These are phyloP conservation scores for Mucor ambiguus DNA, from an alignment of 371 early-diverging fungal genomes.

Conservation along the genomic window DNA sequence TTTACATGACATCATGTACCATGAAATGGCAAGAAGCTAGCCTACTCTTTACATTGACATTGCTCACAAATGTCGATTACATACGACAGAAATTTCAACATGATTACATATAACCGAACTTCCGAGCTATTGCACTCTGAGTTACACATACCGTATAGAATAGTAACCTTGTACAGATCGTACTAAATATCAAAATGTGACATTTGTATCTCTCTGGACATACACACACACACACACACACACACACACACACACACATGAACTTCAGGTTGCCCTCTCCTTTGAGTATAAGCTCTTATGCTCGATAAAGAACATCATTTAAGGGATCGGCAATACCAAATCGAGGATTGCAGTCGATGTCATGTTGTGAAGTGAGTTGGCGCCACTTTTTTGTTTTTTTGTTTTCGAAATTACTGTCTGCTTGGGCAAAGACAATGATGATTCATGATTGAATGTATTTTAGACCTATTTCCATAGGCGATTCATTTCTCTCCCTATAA, in stretches of 20 bases:
- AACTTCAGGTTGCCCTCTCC: background rate
- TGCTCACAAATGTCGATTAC: background rate
- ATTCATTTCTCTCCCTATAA: background rate
- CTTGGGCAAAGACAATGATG: background rate
- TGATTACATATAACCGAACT: conserved; percentile 10
- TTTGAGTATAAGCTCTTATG: background rate
- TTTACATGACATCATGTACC: conserved; percentile 6
- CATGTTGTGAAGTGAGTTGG: conserved; percentile 14
- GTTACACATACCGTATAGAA: conserved; percentile 3
- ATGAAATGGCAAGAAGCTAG: background rate
- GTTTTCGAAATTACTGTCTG: background rate
- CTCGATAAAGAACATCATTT: background rate
- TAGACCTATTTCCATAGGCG: background rate
- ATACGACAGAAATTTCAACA: background rate
- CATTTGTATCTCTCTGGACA: background rate
- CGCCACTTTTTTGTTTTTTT: conserved; percentile 9
- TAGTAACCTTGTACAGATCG: conserved; percentile 6
- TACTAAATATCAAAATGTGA: background rate
- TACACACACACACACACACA: background rate
- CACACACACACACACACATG: background rate
- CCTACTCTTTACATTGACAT: background rate
- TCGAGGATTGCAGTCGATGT: conserved; percentile 3
- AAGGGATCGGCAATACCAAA: conserved; percentile 15
- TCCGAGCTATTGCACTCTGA: conserved; percentile 11
- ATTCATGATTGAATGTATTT: background rate